A percentile compares a stretch with the other conserved stretches of the same genome.
These are phyloP conservation scores for Pyrus betulifolia DNA, from an alignment of 306 rosid genomes.

Conservation along the genomic window DNA sequence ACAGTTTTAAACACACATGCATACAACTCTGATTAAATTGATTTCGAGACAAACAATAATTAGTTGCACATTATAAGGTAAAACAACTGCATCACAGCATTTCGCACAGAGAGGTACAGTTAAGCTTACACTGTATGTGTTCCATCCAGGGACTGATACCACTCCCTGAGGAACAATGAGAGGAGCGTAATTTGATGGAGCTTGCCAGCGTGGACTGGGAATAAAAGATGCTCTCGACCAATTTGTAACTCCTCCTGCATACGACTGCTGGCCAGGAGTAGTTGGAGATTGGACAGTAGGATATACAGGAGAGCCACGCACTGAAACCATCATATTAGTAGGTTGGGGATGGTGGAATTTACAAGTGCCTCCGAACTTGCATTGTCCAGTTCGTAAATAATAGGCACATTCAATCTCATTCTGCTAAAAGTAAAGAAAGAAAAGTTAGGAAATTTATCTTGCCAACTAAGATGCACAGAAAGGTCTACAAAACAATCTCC, in stretches of 20 bases:
- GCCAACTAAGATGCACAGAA: constrained; percentile 3
- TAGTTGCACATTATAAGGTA: background rate
- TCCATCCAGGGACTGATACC: constrained; percentile 92
- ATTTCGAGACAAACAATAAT: background rate
- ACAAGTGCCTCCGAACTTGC: constrained; percentile 90
- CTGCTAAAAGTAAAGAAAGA: constrained; percentile 38
- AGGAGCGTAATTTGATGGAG: constrained; percentile 85
- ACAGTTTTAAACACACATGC: background rate
- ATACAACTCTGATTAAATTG: background rate
- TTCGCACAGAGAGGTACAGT: constrained; percentile 15
- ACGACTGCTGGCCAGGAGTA: constrained; percentile 83
- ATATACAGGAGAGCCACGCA: constrained; percentile 78
- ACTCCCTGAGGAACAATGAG: constrained; percentile 87
- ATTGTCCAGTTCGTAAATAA: constrained; percentile 92
- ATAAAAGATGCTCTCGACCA: constrained; percentile 91
- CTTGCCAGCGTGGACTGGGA: constrained; percentile 97
- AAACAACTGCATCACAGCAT: background rate
- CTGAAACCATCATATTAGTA: constrained; percentile 79
- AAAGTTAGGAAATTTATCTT: constrained; percentile 7
- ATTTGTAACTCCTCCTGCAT: constrained; percentile 71
- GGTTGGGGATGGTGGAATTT: constrained; percentile 98
- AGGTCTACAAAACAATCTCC: background rate
- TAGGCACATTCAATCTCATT: constrained; percentile 77
- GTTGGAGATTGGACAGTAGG: constrained; percentile 87
- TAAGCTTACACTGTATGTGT: constrained; percentile 70